Base-by-base conservation (phyloP, 306 rosid genomes). In the Heteromeles arbutifolia region DNA sequence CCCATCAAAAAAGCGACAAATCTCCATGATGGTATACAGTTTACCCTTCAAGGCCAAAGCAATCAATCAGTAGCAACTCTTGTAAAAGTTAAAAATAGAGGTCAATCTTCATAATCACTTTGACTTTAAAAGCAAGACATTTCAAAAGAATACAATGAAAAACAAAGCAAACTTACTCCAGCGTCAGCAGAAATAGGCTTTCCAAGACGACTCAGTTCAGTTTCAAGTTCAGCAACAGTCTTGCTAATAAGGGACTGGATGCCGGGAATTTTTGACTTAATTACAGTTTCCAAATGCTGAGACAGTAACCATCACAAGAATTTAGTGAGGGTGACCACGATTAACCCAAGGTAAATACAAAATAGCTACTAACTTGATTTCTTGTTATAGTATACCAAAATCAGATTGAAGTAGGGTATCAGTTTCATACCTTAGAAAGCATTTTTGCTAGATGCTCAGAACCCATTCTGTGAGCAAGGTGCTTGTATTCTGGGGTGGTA, bases 261-360 rank as follows among this genome's bases (percentile, higher is more conserved):
- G 83, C 97, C 97, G 0, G 97, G 98, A 79, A 91, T 90, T 82
- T 88, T 91, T 82, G 97, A 87, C 91, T 93, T 91, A 87, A 93
- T 93, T n/a, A 91, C 98, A n/a, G 80, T 87, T 84, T 93, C 98
- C 85, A 93, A 81, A 84, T 93, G 98, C 98, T 91, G 97, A 66
- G 19, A 79, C n/a, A 75, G 72, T 24, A 78, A 81, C 66, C 70
- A 80, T 39, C 66, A 26, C 4, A 61, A 34, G 6, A 5, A 25
- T 61, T 74, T 43, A 43, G 69, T 26, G 59, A 43, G 43, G 43
- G 21, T 0, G 5, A 43, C 8, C 25, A 6, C 17, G 4, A 17
- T 34, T 17, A 39, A 73, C 19, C 43, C 78, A 11, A 62, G 8
- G 45, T 37, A 26, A 44, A 50, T 19, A 26, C 7, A 21, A 12